Percentiles rank a stretch among this genome's conserved stretches.
Conservation (phyloP, 169 alveolate genomes). For the Plasmodium knowlesi region DNA sequence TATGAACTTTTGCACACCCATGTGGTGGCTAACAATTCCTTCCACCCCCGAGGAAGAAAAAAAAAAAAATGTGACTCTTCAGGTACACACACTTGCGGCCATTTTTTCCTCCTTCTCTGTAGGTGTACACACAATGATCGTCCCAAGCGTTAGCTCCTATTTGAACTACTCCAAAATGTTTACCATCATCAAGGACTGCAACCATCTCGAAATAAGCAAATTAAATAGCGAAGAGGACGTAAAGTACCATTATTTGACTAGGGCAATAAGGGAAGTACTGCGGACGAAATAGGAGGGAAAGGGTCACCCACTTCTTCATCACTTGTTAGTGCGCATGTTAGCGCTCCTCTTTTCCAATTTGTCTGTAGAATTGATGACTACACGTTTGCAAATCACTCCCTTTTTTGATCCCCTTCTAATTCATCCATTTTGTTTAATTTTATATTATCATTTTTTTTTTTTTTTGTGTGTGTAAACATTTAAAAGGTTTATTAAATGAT, state of each 20-base stretch:
- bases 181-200: constrained; percentile 40
- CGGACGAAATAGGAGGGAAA: not conserved
- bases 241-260: constrained; percentile 57
- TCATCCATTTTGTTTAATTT: not conserved
- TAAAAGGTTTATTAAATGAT: constrained; percentile 2
- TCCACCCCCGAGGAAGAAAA: not conserved
- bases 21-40: not conserved
- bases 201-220: constrained; percentile 59
- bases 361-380: not conserved
- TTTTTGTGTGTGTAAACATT: not conserved
- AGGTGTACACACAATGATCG: constrained; percentile 66
- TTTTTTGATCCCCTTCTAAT: not conserved
- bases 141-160: constrained; percentile 21
- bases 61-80: not conserved
- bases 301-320: not conserved
- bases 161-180: constrained; percentile 41
- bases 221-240: constrained; percentile 54
- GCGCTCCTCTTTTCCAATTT: not conserved
- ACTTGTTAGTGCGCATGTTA: not conserved
- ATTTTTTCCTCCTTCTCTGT: not conserved
- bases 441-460: not conserved
- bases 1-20: not conserved
- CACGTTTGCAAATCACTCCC: not conserved
- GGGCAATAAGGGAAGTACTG: constrained; percentile 23
- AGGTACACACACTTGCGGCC: not conserved